A percentile compares a stretch with the other conserved stretches of the same genome.
phyloP scores from a whole-genome alignment of 2,329 filamentous ascomycete genomes.

The Sclerotinia sclerotiorum region DNA sequence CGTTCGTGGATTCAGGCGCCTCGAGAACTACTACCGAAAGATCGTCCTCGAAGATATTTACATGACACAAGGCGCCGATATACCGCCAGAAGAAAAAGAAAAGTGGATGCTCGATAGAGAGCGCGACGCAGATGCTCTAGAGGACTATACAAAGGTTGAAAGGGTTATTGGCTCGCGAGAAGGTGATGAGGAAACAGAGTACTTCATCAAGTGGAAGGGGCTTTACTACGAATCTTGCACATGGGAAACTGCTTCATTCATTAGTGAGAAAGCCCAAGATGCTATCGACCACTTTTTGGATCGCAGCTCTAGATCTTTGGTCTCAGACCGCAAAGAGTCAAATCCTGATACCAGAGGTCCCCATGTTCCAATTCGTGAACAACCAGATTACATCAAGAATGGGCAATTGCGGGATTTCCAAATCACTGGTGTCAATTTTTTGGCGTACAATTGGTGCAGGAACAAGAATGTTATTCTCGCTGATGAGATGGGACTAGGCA shows the following conservation, averaged over 20 bases:
- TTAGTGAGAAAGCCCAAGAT: constrained; percentile 76
- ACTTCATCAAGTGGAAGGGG: constrained; percentile 96
- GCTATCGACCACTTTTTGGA: constrained; percentile 92
- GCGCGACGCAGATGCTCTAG: constrained; percentile 80
- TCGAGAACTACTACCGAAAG: constrained; percentile 94
- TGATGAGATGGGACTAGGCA: constrained; percentile 97
- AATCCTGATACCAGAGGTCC: constrained; percentile 72
- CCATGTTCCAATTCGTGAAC: constrained; percentile 70
- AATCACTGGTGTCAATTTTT: constrained; percentile 88
- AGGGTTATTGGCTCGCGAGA: constrained; percentile 83
- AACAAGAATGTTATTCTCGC: constrained; percentile 95
- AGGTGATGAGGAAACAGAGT: constrained; percentile 79
- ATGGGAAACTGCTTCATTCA: constrained; percentile 78
- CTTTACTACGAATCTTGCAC: constrained; percentile 92
- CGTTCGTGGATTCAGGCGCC: constrained; percentile 80
- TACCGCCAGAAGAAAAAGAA: constrained; percentile 82
- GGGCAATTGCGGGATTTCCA: constrained; percentile 92
- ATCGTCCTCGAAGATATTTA: constrained; percentile 77
- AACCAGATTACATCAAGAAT: constrained; percentile 80
- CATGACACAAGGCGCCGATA: constrained; percentile 70
- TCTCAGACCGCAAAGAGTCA: constrained; percentile 75
- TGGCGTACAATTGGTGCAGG: constrained; percentile 93
- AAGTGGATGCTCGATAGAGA: constrained; percentile 96
- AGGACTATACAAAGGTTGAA: constrained; percentile 90
- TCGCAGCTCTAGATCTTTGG: constrained; percentile 75